Base-by-base conservation (phyloP, 768 basidiomycete genomes). In the Exidia glandulosa region DNA sequence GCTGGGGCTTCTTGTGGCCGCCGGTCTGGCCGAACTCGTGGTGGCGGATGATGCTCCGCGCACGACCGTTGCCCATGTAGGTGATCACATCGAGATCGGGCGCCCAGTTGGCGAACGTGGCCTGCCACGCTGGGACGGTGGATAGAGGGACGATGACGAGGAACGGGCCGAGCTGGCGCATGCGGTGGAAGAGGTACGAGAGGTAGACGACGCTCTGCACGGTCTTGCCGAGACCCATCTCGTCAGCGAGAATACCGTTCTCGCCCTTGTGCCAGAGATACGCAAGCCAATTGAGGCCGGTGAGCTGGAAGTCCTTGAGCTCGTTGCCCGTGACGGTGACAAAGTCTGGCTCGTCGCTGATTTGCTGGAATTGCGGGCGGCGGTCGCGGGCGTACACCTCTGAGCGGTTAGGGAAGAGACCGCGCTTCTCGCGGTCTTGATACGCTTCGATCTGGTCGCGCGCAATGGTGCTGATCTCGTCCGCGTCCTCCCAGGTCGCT, bases 211-310 rank as follows among this genome's bases (percentile, higher is more conserved):
- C 95, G 0, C 94, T 94, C 78, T 99, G 96, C 6, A 99, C 94
- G 23, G 90, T 92, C 88, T 99, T 99, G 58, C 96, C 96, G 29
- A 99, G 87, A 70, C 96, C 96, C 96, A 98, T 99, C 80, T 99
- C 96, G 68, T 99, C 96, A 1, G 96, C 96, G 34, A 99, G 76
- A 61, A 99, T 96, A 23, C 96, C 96, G 69, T 98, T 98, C 66
- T 95, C 88, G 9, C 90, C 90, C 65, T 91, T 85, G 64, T 82
- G 85, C 96, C 96, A 98, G 16, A 94, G 76, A 72, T 95, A 98
- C 3, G 91, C 88, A n/a, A 99, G 79, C 96, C 96, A 99, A 69
- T 99, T 99, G 63, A 99, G 79, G 27, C 96, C 96, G 2, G 93
- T 96, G 41, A 98, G 78, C 76, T 99, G 96, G 77, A 99, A 99